Evolutionary conservation across 805 yeast species (phyloP), one percentile per base, ranked within the genome.

Genomic region (Alloascoidea africana): DNA sequence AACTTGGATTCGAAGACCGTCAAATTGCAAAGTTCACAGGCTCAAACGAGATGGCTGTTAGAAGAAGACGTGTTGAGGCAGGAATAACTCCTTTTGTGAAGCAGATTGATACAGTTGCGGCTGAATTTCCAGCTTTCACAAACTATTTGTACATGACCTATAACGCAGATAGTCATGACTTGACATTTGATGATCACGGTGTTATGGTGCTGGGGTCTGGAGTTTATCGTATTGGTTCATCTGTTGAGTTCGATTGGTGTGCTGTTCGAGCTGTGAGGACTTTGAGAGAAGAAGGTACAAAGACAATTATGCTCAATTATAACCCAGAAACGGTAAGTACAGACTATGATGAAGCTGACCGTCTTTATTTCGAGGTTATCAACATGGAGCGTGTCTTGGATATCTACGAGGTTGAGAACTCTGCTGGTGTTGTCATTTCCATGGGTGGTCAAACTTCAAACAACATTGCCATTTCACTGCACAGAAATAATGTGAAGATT

Each of bases 381-480:
- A 85, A 85, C 60, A 66, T 87, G 51, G 98, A 89, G 66, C 73
- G 96, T 58, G 89, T 89, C 18, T 66, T 89, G 53, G 98, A 89
- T 64, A 86, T 89, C 50, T 91, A 89, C 56, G 96, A 89, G 57
- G 63, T 85, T 41, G 97, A 91, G 65, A 72, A 74, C 49, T 79
- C 95, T 32, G 61, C 75, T 8, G 98, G 97, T 66, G 96, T 89
- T 41, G 76, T 89, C 42, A 84, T 89, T 45, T 79, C 96, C 41
- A 86, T 89, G 94, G 98, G 98, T 70, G 98, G 98, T 56, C 98
- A 89, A 66, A 84, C 96, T 23, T 84, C 97, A 11, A 87, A 89
- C 66, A 89, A 89, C 62, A 89, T 89, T 65, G 97, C 97, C 16
- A 68, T 89, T 55, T 76, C 87, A 39, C 68, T 89, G 54, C 85